Evolutionary conservation across 2,329 filamentous ascomycete species (phyloP).

Genomic region (Hypoxylon sp.): DNA sequence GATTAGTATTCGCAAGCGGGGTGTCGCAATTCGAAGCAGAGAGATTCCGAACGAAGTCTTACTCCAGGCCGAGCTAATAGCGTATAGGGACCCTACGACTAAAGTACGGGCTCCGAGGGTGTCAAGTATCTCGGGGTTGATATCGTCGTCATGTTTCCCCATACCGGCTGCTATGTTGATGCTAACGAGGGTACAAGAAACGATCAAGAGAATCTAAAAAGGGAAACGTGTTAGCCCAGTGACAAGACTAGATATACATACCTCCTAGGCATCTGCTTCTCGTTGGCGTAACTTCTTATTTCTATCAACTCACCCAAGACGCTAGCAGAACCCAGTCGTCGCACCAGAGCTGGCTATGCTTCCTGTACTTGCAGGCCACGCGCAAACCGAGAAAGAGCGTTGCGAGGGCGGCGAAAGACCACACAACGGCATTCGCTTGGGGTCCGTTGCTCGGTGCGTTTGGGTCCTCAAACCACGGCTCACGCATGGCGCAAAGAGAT

Average conservation of each 20-base stretch:
- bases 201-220: conserved; percentile 4
- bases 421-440: conserved; percentile 7
- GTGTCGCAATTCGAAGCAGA: conserved; percentile 22
- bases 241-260: conserved; percentile 6
- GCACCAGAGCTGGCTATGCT: conserved; percentile 12
- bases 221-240: not conserved
- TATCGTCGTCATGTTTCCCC: conserved; percentile 15
- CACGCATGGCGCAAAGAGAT: conserved; percentile 8
- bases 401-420: conserved; percentile 11
- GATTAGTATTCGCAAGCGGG: conserved; percentile 2
- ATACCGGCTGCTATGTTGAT: conserved; percentile 9
- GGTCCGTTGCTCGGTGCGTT: conserved; percentile 9
- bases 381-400: conserved; percentile 25
- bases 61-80: conserved; percentile 23
- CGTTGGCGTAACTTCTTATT: not conserved
- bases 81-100: conserved; percentile 1
- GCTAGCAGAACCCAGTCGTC: conserved; percentile 30
- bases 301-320: conserved; percentile 22
- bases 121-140: conserved; percentile 1
- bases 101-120: conserved; percentile 5
- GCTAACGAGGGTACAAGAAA: conserved; percentile 11
- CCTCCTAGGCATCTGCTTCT: not conserved
- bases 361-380: conserved; percentile 18
- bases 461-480: not conserved
- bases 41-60: conserved; percentile 31